Conservation (phyloP, 768 basidiomycete genomes). For the Porphyrellus cyaneotinctus region DNA sequence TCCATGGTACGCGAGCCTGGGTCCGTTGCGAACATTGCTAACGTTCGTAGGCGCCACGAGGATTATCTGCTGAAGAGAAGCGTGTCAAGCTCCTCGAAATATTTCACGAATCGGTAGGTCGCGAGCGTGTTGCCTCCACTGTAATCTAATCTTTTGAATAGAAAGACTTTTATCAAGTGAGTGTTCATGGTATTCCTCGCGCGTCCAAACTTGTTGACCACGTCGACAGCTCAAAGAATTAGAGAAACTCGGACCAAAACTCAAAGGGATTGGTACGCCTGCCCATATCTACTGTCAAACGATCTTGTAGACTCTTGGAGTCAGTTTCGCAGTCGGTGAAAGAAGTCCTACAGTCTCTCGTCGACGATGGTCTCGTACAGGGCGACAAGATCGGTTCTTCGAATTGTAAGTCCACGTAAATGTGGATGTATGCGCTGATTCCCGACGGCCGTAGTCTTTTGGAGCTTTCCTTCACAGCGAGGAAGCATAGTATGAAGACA, state of each 20-base stretch:
- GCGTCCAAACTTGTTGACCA: not conserved
- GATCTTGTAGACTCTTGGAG: not conserved
- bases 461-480: slow-evolving; percentile 91
- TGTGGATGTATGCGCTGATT: slow-evolving; percentile 22
- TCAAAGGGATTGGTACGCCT: slow-evolving; percentile 81
- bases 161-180: slow-evolving; percentile 80
- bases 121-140: not conserved
- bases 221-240: slow-evolving; percentile 74
- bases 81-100: slow-evolving; percentile 85
- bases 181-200: not conserved
- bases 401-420: slow-evolving; percentile 60
- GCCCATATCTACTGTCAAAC: not conserved
- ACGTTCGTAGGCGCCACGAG: slow-evolving; percentile 63
- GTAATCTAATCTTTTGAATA: slow-evolving; percentile 27
- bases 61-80: slow-evolving; percentile 88
- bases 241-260: slow-evolving; percentile 83
- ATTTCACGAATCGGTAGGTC: slow-evolving; percentile 80
- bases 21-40: not conserved
- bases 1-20: slow-evolving; percentile 18
- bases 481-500: slow-evolving; percentile 60
- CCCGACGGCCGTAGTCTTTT: slow-evolving; percentile 61
- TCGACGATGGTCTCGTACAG: slow-evolving; percentile 83
- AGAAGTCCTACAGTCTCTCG: slow-evolving; percentile 82
- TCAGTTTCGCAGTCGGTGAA: slow-evolving; percentile 88
- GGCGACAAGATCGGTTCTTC: slow-evolving; percentile 92